A percentile compares a stretch with the other conserved stretches of the same genome.
Evolutionary conservation across 192 early-diverging fungal species (phyloP).

Genomic region (Linnemannia elongata): DNA sequence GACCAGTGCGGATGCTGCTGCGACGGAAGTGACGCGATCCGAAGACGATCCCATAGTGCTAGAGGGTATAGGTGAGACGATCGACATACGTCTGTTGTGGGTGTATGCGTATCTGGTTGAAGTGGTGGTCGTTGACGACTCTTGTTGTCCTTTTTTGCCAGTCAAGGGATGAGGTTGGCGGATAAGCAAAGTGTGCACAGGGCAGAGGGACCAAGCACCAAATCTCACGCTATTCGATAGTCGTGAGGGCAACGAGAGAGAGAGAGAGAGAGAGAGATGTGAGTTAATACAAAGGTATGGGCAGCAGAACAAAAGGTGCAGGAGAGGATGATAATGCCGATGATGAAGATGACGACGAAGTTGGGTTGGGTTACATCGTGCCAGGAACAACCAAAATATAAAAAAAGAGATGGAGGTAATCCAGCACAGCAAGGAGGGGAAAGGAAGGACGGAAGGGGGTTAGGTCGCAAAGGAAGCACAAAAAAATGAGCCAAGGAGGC

Average conservation of each 20-base stretch:
- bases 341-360: not conserved
- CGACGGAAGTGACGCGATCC: not conserved
- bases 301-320: not conserved
- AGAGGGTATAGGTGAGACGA: conserved; percentile 25
- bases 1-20: not conserved
- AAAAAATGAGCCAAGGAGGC: not conserved
- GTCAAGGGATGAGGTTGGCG: not conserved
- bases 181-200: not conserved
- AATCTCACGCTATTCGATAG: not conserved
- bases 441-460: not conserved
- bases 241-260: not conserved
- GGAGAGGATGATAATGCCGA: not conserved
- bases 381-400: not conserved
- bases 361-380: not conserved
- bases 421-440: conserved; percentile 2
- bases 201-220: not conserved
- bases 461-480: not conserved
- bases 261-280: not conserved
- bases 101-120: not conserved
- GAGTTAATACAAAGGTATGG: not conserved
- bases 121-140: not conserved
- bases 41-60: conserved; percentile 17
- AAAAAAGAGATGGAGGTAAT: not conserved
- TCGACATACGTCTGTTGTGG: conserved; percentile 18
- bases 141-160: not conserved